phyloP scores from a whole-genome alignment of 208 protist genomes.

The Acanthamoeba castellanii region DNA sequence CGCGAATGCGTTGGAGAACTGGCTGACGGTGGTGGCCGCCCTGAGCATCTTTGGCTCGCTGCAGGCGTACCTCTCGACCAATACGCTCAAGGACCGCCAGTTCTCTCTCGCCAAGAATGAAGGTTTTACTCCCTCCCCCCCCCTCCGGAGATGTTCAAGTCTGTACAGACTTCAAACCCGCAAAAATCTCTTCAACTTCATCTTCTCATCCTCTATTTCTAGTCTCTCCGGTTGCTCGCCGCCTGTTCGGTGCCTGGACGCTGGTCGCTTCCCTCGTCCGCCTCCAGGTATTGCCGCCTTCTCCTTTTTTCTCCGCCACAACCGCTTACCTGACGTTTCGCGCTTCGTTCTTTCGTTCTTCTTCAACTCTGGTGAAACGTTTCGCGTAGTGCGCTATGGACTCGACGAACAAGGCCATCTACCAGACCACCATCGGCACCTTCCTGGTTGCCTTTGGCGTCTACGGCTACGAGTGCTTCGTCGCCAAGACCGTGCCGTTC shows the following conservation, averaged over 20 bases:
- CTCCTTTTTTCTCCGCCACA: neutral
- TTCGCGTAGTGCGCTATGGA: neutral
- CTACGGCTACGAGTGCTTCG: constrained; percentile 54
- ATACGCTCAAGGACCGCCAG: neutral
- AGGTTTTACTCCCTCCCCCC: neutral
- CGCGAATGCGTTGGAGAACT: neutral
- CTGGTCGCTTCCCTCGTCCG: constrained; percentile 5
- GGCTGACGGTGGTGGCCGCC: constrained; percentile 6
- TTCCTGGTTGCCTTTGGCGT: constrained; percentile 52
- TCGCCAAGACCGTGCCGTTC: constrained; percentile 42
- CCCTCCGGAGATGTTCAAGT: neutral
- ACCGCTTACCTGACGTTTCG: neutral
- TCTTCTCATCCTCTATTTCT: neutral
- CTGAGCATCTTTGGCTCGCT: constrained; percentile 55
- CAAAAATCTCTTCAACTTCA: neutral
- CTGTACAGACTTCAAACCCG: neutral
- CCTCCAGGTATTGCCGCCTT: neutral
- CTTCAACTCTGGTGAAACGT: neutral
- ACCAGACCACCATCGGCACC: constrained; percentile 18
- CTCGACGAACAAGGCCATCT: constrained; percentile 29
- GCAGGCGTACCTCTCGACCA: constrained; percentile 8
- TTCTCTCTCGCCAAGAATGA: constrained; percentile 35
- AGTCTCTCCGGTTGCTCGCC: neutral
- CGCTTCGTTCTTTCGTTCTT: neutral
- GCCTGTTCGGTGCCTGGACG: constrained; percentile 48